phyloP scores from a whole-genome alignment of 164 flowering plant genomes.

The Houttuynia cordata region DNA sequence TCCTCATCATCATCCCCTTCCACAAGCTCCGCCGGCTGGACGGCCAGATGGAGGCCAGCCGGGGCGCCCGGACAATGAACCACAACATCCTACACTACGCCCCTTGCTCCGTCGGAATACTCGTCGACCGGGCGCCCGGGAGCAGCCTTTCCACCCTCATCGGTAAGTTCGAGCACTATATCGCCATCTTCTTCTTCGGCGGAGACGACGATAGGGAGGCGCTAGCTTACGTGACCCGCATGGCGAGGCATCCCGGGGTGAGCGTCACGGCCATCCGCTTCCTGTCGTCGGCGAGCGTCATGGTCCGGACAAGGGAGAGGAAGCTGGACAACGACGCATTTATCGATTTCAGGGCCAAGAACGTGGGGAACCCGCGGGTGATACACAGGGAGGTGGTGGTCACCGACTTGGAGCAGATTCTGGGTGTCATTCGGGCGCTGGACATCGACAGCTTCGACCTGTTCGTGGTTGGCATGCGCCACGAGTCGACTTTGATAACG shows the following conservation, averaged over 20 bases:
- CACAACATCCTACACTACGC: constrained; percentile 16
- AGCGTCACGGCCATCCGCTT: constrained; percentile 55
- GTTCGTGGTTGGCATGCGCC: constrained; percentile 53
- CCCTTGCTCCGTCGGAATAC: constrained; percentile 59
- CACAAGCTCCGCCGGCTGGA: constrained; percentile 10
- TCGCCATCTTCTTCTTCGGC: constrained; percentile 60
- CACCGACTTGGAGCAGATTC: constrained; percentile 13
- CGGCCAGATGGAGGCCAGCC: constrained; percentile 2
- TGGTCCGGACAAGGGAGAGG: constrained; percentile 2
- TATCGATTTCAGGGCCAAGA: neutral
- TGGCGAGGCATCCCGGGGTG: constrained; percentile 53
- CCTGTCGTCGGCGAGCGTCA: constrained; percentile 5
- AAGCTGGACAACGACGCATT: constrained; percentile 7
- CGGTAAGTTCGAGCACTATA: constrained; percentile 10
- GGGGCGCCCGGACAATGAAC: constrained; percentile 11
- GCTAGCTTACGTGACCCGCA: constrained; percentile 39
- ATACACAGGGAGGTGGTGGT: constrained; percentile 1
- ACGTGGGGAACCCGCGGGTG: constrained; percentile 7
- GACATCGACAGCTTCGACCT: constrained; percentile 10
- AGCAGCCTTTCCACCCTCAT: constrained; percentile 12
- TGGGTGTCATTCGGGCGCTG: neutral
- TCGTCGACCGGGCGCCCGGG: constrained; percentile 52
- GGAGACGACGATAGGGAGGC: constrained; percentile 80
- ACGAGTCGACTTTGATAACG: constrained; percentile 40
- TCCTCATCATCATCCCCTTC: constrained; percentile 27